A percentile compares a stretch with the other conserved stretches of the same genome.
These are phyloP conservation scores for Tothia fuscella DNA, from an alignment of 2,329 filamentous ascomycete species.

Conservation along the genomic window DNA sequence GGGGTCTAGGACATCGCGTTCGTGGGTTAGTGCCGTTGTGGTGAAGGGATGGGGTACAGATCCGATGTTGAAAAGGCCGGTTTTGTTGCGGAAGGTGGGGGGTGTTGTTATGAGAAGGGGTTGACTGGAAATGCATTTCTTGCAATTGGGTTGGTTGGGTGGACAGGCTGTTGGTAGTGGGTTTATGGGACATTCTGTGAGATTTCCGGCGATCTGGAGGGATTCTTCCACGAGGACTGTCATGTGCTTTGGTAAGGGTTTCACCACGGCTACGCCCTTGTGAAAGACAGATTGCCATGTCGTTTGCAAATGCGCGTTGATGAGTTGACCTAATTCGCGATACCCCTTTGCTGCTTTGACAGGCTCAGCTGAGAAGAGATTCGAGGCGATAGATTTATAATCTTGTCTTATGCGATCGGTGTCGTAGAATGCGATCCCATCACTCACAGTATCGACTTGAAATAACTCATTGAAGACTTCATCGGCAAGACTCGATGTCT, in stretches of 20 bases:
- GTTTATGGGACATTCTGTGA: constrained; percentile 57
- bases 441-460: constrained; percentile 50
- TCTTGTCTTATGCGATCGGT: constrained; percentile 46
- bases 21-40: constrained; percentile 52
- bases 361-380: constrained; percentile 33
- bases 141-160: constrained; percentile 65
- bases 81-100: constrained; percentile 57
- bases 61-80: constrained; percentile 66
- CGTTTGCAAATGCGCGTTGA: constrained; percentile 74
- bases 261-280: constrained; percentile 67
- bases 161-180: constrained; percentile 71
- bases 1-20: constrained; percentile 30
- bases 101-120: constrained; percentile 57
- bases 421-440: constrained; percentile 69
- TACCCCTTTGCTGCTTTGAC: constrained; percentile 48
- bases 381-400: constrained; percentile 56
- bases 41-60: constrained; percentile 90
- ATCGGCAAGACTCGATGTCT: constrained; percentile 46
- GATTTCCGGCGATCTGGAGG: constrained; percentile 58
- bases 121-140: constrained; percentile 55
- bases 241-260: constrained; percentile 65
- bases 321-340: constrained; percentile 55
- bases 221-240: constrained; percentile 60
- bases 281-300: constrained; percentile 73
- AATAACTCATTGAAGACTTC: constrained; percentile 43